Evolutionary conservation across 1,139 yeast species (phyloP), one percentile per base, ranked within the genome.

Genomic region (Wickerhamomyces sp.): DNA sequence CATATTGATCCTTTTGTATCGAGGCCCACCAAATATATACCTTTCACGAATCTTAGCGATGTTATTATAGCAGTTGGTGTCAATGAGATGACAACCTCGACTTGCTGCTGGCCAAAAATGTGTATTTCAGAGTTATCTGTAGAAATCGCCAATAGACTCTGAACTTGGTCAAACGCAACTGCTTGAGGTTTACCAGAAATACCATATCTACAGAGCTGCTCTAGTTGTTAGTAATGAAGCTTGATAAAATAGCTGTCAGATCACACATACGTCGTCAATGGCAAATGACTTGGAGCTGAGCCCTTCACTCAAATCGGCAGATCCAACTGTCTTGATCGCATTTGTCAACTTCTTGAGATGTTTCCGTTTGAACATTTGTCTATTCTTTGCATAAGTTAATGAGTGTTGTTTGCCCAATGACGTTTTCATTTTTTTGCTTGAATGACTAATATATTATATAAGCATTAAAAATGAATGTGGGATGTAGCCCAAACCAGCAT

Each of bases 111-210:
- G 2, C 98, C 98, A 54, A 79, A 82, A 5, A 92, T 83, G 50
- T 87, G 79, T 17, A 92, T 72, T 37, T 78, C 78, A 34, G 89
- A 87, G 12, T 63, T 59, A 31, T 71, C 77, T 0, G 96, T 88
- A 4, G 94, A 82, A 0, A 88, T 66, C 0, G 97, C 97, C 49
- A 89, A 61, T 32, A 92, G 69, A 36, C 95, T 79, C 58, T 92
- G 98, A 1, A 87, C 81, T 1, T 95, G 95, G 59, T 92, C 97
- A 60, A 72, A 86, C 0, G 95, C 95, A 32, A 81, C 62, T 0
- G 86, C 78, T 20, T 76, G 64, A 4, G 86, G 74, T 15, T 61
- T 66, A 3, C 88, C 87, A 18, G 68, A 60, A 33, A 81, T 54
- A 3, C 90, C 90, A 53, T 74, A 78, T 22, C 71, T 59, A 26